These are phyloP conservation scores for Coemansia sp. DNA, from an alignment of 192 early-diverging fungal genomes.

Conservation along the genomic window DNA sequence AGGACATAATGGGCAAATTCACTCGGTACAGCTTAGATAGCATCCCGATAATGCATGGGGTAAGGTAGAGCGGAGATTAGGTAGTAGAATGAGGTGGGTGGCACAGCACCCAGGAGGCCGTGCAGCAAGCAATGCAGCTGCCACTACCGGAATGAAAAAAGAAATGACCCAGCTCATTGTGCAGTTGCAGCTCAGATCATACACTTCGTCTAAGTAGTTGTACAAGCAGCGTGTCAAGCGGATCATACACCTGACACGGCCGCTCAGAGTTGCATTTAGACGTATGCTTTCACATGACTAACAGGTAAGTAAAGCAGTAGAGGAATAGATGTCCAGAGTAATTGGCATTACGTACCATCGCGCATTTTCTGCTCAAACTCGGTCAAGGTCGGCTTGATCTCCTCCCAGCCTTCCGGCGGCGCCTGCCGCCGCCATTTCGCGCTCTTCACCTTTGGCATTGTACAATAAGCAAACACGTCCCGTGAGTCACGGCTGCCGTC, in stretches of 20 bases:
- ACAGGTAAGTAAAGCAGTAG: not conserved
- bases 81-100: not conserved
- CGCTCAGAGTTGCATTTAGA: not conserved
- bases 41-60: not conserved
- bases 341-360: conserved; percentile 56
- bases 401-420: conserved; percentile 93
- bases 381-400: conserved; percentile 87
- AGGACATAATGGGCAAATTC: not conserved
- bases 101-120: not conserved
- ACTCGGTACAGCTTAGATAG: not conserved
- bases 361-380: conserved; percentile 95
- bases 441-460: conserved; percentile 78
- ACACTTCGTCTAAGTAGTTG: not conserved
- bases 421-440: conserved; percentile 66
- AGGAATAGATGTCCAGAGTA: not conserved
- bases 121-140: not conserved
- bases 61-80: not conserved
- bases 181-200: not conserved
- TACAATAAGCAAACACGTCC: not conserved
- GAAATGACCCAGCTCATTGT: not conserved
- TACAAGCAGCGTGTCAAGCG: not conserved
- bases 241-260: not conserved
- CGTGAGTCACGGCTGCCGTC: not conserved
- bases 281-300: not conserved
- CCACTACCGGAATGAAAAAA: not conserved